Evolutionary conservation across 2,329 filamentous ascomycete species (phyloP), one percentile per base, ranked within the genome.

Genomic region (Achaetomium macrosporum): DNA sequence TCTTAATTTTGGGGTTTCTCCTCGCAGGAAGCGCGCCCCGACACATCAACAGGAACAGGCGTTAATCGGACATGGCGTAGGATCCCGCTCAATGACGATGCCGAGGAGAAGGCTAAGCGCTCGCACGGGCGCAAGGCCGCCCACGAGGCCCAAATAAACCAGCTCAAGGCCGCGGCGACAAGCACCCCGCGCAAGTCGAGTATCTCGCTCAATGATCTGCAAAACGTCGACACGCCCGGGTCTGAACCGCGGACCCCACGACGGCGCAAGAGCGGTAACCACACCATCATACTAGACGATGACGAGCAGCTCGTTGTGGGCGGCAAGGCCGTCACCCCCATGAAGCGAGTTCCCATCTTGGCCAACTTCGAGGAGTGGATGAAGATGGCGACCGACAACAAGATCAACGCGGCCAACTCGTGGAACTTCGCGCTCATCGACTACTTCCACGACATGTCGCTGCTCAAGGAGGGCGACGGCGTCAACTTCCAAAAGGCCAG

Each of bases 371-470:
- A 99, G 69, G 93, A 99, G 69, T 97, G 92, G 93, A 97, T 99
- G 90, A 99, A 97, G 78, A 95, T 99, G 90, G 93, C 93, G 2
- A 97, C 93, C 15, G 93, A 99, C 74, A 99, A 99, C 74, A 93
- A 93, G 72, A 99, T 99, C 77, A 99, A 97, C 68, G 92, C 93
- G 45, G 84, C 87, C 55, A 99, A 99, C 70, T 96, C 91, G 30
- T 99, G 93, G 93, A 97, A 97, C 70, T 97, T 99, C 72, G 93
- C 93, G n/a, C 81, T 99, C 16, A 99, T 99, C 67, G 93, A 99
- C 70, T 99, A 99, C 72, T 99, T 99, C 65, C 92, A 99, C 70
- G 93, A 99, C 66, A 97, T 99, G 93, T 96, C 90, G 1, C 75
- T 99, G 41, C 76, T 99, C 44, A 95, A 95, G 67, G 93, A 99